A percentile compares a stretch with the other conserved stretches of the same genome.
phyloP scores from a whole-genome alignment of 2,329 filamentous ascomycete species.

The Lizonia empirigonia region DNA sequence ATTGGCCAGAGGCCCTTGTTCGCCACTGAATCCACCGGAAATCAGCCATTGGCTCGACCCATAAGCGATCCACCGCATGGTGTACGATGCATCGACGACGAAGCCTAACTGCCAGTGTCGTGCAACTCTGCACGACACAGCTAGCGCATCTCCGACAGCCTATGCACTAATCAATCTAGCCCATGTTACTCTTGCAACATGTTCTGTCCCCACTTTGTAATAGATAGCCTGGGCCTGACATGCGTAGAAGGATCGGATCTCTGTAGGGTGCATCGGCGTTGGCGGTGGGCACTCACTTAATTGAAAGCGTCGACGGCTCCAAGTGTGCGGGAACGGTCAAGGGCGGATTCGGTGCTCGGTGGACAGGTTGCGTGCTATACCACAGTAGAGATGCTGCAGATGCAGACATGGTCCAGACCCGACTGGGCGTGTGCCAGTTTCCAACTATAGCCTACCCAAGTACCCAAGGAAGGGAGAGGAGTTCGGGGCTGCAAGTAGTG shows the following conservation, averaged over 20 bases:
- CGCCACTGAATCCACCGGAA: too few species aligned
- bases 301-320: background rate
- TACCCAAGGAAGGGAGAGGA: too few species aligned
- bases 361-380: too few species aligned
- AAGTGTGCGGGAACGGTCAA: background rate
- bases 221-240: background rate
- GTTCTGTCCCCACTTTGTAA: background rate
- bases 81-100: conserved; percentile 4
- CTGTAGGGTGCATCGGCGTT: background rate
- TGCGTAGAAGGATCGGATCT: background rate
- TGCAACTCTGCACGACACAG: background rate
- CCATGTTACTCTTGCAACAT: background rate
- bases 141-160: background rate
- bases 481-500: too few species aligned
- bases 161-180: background rate
- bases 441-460: too few species aligned
- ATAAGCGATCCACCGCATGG: too few species aligned
- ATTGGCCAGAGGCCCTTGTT: too few species aligned
- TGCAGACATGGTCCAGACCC: background rate
- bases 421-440: background rate
- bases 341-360: background rate
- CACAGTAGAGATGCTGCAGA: too few species aligned
- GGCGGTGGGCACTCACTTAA: background rate
- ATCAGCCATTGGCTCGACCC: too few species aligned
- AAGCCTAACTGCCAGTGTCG: background rate